phyloP scores from a whole-genome alignment of 345 rosid species.

The Corchorus olitorius region DNA sequence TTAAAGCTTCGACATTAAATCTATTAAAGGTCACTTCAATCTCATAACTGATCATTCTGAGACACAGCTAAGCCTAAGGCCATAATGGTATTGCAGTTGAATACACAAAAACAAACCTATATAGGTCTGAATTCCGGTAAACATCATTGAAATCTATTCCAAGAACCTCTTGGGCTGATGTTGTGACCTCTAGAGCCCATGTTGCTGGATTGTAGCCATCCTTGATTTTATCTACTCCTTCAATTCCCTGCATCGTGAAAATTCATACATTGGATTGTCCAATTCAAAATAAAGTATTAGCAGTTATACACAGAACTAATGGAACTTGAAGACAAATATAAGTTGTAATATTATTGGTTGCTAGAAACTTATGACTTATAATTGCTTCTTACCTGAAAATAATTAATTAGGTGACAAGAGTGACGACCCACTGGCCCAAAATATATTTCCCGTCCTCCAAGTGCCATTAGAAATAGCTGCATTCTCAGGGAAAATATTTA shows the following conservation, averaged over 20 bases:
- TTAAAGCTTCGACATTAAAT: background rate
- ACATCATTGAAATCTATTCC: constrained; percentile 44
- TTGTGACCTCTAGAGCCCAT: constrained; percentile 60
- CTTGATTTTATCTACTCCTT: constrained; percentile 44
- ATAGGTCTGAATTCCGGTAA: constrained; percentile 48
- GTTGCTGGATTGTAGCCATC: constrained; percentile 66
- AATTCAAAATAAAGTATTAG: background rate
- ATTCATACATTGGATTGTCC: background rate
- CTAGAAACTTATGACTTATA: background rate
- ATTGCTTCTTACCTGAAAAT: constrained; percentile 40
- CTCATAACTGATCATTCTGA: background rate
- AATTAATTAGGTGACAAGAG: constrained; percentile 45
- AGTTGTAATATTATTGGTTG: background rate
- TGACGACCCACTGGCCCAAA: constrained; percentile 54
- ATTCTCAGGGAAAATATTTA: background rate
- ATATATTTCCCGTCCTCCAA: constrained; percentile 59
- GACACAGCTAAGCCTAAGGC: background rate
- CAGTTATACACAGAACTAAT: background rate
- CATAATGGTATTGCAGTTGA: background rate
- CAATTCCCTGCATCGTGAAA: constrained; percentile 32
- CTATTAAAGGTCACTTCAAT: background rate
- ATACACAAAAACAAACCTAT: constrained; percentile 27
- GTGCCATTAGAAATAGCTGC: constrained; percentile 50
- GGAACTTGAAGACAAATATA: background rate
- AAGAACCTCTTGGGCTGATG: constrained; percentile 40